Percentiles rank a stretch among this genome's conserved stretches.
Evolutionary conservation across 1,139 yeast genomes (phyloP).

Genomic region (Lodderomyces orthopsilosis): DNA sequence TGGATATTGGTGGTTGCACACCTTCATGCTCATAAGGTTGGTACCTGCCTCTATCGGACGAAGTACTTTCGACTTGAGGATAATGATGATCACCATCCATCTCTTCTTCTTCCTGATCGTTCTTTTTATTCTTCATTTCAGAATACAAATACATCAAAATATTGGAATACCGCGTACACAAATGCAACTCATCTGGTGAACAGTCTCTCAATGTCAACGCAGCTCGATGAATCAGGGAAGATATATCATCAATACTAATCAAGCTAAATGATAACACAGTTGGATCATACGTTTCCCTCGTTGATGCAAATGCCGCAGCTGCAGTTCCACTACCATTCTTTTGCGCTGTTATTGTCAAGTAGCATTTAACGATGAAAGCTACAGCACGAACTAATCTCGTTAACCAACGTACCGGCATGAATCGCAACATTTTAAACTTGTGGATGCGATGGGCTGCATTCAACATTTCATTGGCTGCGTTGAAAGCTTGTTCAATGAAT

Average conservation of each 20-base stretch:
- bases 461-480: constrained; percentile 79
- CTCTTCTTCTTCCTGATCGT: constrained; percentile 13
- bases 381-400: constrained; percentile 87
- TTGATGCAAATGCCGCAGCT: constrained; percentile 15
- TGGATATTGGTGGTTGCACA: not conserved
- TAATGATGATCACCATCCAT: constrained; percentile 1
- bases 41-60: not conserved
- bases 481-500: constrained; percentile 78
- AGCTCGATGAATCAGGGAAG: constrained; percentile 65
- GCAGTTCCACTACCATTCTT: constrained; percentile 17
- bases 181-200: constrained; percentile 85
- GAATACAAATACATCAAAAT: constrained; percentile 75
- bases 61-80: not conserved
- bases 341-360: constrained; percentile 61
- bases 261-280: constrained; percentile 60
- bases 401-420: constrained; percentile 90
- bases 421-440: constrained; percentile 57
- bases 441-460: constrained; percentile 72
- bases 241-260: constrained; percentile 68
- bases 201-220: constrained; percentile 78
- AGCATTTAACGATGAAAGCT: constrained; percentile 85
- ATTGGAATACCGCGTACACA: constrained; percentile 78
- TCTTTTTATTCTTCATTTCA: constrained; percentile 55
- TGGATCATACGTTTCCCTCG: constrained; percentile 39
- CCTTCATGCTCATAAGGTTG: not conserved